Evolutionary conservation across 208 protist genomes (phyloP), one percentile per base, ranked within the genome.

Genomic region (Trypanosoma mega): DNA sequence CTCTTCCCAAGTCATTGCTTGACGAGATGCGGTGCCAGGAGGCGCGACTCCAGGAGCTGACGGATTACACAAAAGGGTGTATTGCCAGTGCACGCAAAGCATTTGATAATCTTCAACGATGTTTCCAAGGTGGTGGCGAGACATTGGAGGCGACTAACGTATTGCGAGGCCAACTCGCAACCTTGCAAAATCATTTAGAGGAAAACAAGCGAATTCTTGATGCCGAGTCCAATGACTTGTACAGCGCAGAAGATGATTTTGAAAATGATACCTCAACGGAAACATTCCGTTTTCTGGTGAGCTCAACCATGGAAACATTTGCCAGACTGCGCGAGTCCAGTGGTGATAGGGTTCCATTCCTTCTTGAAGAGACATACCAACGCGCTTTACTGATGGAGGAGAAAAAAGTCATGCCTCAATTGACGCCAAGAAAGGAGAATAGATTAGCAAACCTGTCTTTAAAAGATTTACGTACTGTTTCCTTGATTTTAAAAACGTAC

Each of bases 401-500:
- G 33, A 33, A 63, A 6, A 45, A 29, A 16, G 56, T 43, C 5
- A 29, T 59, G 16, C 41, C 54, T 43, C 56, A 58, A 23, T 24
- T 57, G 2, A n/a, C 26, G 12, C 9, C 24, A 14, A 16, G 20
- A 29, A 41, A 33, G 30, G 20, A 20, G 1, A 16, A 36, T 20
- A 63, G 26, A 23, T 11, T 1, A 5, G 4, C 11, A 23, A n/a
- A 24, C 23, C 23, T 58, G 1, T 45, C 48, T 20, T 7, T 20
- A 27, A 58, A 9, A 11, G 63, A 66, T 44, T 12, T 70, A 29
- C 53, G 48, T 18, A 75, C 58, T 2, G 47, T 77, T 45, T 50
- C 52, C 6, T 34, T 77, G 30, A 58, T 77, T 27, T n/a, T 77
- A 14, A 66, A 59, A 58, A 77, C 61, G 11, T 63, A 49, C 23